A percentile compares a stretch with the other conserved stretches of the same genome.
phyloP scores from a whole-genome alignment of 805 yeast species.

The Sugiyamaella boreocaroliniensis region DNA sequence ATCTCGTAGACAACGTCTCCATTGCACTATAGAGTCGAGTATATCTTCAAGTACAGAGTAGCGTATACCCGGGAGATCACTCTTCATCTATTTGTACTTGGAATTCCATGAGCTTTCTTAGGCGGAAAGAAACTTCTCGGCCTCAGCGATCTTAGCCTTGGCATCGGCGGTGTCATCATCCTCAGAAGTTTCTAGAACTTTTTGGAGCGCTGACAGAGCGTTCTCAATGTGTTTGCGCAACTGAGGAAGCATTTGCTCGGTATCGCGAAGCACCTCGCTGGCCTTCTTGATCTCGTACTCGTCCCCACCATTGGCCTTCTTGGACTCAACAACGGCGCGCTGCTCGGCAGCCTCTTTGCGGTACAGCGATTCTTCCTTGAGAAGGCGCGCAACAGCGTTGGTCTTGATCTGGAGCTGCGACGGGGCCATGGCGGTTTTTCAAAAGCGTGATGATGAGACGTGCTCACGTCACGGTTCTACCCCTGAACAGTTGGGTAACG shows the following conservation, averaged over 20 bases:
- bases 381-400: conserved; percentile 58
- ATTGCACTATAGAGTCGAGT: no score
- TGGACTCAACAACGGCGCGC: conserved; percentile 39
- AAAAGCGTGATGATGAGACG: neutral
- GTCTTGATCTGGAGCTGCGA: conserved; percentile 63
- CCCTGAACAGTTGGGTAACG: neutral
- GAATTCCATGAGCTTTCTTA: neutral
- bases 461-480: neutral
- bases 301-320: conserved; percentile 46
- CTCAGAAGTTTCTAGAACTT: conserved; percentile 31
- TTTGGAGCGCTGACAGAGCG: conserved; percentile 35
- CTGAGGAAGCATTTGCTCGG: conserved; percentile 46
- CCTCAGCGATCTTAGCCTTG: conserved; percentile 19
- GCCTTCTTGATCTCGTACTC: conserved; percentile 59
- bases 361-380: conserved; percentile 62
- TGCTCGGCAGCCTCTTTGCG: conserved; percentile 53
- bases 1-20: no score
- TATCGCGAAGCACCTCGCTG: conserved; percentile 47
- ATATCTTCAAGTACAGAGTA: no score
- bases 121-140: conserved; percentile 11
- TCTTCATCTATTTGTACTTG: no score
- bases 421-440: conserved; percentile 38
- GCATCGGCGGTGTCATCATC: conserved; percentile 24
- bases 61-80: no score
- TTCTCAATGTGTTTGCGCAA: conserved; percentile 39